Percentiles rank a stretch among this genome's conserved stretches.
Evolutionary conservation across 108 stramenopile genomes (phyloP).

Genomic region (Nannochloropsis gaditana): DNA sequence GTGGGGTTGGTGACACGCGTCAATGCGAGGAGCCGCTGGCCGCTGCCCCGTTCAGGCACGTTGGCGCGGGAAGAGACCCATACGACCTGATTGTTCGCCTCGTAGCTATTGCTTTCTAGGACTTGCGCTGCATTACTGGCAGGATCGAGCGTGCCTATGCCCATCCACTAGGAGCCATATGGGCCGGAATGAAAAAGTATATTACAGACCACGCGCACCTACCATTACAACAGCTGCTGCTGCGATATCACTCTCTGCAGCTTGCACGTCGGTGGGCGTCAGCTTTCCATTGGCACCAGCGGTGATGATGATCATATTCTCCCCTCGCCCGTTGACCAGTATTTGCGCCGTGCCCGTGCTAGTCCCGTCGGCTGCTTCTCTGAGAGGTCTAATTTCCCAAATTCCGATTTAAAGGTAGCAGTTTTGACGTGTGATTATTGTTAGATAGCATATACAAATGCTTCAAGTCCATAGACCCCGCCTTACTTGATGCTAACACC

Average conservation of each 20-base stretch:
- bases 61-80: not conserved
- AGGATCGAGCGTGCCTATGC: too few species aligned
- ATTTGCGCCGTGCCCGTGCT: not conserved
- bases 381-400: not conserved
- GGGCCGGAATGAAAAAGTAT: not conserved
- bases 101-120: too few species aligned
- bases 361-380: not conserved
- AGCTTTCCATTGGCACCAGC: conserved; percentile 35
- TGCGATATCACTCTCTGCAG: not conserved
- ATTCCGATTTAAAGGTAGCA: not conserved
- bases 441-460: conserved; percentile 24
- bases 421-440: conserved; percentile 6
- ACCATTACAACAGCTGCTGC: conserved; percentile 36
- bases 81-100: not conserved
- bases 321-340: conserved; percentile 23
- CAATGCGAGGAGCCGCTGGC: not conserved
- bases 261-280: conserved; percentile 28
- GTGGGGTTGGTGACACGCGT: not conserved
- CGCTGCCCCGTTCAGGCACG: too few species aligned
- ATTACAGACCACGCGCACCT: not conserved
- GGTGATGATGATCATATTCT: conserved; percentile 33
- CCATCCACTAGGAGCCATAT: not conserved
- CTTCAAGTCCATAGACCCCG: conserved; percentile 1
- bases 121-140: too few species aligned
- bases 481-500: conserved; percentile 21